Percentiles rank a stretch among this genome's conserved stretches.
phyloP scores from a whole-genome alignment of 768 basidiomycete species.

The Lentinula aciculospora region DNA sequence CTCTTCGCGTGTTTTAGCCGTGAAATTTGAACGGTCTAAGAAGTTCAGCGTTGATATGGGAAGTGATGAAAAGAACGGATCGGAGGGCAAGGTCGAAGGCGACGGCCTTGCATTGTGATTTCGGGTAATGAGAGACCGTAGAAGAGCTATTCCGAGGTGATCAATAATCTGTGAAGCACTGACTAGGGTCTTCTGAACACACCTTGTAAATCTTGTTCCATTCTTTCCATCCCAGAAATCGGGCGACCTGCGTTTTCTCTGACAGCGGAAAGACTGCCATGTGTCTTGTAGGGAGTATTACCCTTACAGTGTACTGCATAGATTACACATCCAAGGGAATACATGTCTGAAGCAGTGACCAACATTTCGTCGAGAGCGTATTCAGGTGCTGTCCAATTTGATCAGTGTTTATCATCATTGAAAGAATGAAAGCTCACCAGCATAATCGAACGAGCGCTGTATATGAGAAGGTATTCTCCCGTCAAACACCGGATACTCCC shows the following conservation, averaged over 20 bases:
- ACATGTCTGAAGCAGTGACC: conserved; percentile 87
- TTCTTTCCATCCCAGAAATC: conserved; percentile 51
- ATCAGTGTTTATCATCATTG: not conserved
- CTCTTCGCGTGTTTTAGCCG: conserved; percentile 89
- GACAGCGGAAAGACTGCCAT: conserved; percentile 64
- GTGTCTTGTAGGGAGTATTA: conserved; percentile 81
- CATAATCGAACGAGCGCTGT: conserved; percentile 92
- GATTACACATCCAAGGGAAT: conserved; percentile 85
- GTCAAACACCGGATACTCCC: conserved; percentile 91
- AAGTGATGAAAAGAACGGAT: conserved; percentile 91
- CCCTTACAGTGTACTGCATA: conserved; percentile 91
- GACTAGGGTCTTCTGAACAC: conserved; percentile 7
- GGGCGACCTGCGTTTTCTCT: conserved; percentile 66
- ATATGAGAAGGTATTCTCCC: conserved; percentile 71
- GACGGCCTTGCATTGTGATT: conserved; percentile 68
- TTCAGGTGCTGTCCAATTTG: conserved; percentile 66
- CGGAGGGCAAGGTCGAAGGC: conserved; percentile 73
- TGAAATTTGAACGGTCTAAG: conserved; percentile 92
- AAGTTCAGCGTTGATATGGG: conserved; percentile 96
- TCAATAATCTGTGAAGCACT: not conserved
- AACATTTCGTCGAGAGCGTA: conserved; percentile 89
- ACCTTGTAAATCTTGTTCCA: conserved; percentile 77
- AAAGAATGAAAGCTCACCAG: conserved; percentile 48
- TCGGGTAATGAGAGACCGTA: conserved; percentile 77
- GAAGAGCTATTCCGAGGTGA: conserved; percentile 46